Conservation (phyloP, 148 eudicot species). For the Rhododendron mucronatum region DNA sequence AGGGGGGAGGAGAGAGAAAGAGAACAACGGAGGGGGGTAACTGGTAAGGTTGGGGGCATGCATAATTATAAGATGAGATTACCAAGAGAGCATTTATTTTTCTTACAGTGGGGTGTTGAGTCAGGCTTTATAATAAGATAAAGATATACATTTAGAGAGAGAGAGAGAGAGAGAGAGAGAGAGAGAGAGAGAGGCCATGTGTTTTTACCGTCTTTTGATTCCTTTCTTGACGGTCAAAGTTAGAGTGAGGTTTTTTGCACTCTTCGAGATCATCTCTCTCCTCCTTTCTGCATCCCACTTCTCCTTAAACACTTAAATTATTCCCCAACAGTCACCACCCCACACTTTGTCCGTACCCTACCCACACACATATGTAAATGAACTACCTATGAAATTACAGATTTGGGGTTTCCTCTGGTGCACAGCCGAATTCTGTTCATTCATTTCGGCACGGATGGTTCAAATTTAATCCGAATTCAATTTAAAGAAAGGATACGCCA, state of each 20-base stretch:
- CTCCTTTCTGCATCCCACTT: conserved; percentile 11
- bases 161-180: neutral
- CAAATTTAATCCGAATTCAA: no score
- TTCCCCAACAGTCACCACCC: neutral
- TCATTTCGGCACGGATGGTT: no score
- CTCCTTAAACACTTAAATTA: conserved; percentile 12
- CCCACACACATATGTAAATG: neutral
- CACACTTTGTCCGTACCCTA: neutral
- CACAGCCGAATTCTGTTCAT: no score
- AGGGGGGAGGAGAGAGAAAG: neutral
- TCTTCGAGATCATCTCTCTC: conserved; percentile 29
- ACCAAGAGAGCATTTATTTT: conserved; percentile 14
- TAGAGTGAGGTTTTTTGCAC: conserved; percentile 29
- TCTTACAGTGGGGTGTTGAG: conserved; percentile 1
- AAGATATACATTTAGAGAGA: neutral
- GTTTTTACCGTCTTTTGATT: conserved; percentile 46
- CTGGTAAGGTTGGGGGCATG: conserved; percentile 1
- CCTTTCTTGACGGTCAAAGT: conserved; percentile 60
- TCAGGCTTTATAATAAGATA: conserved; percentile 5
- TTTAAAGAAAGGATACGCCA: no score
- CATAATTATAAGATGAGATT: conserved; percentile 8
- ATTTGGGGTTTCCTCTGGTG: no score
- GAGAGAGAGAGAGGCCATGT: conserved; percentile 17
- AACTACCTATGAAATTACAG: neutral
- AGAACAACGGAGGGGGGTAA: neutral